These are phyloP conservation scores for Pichia nanzhaoensis DNA, from an alignment of 805 yeast species.

Conservation along the genomic window DNA sequence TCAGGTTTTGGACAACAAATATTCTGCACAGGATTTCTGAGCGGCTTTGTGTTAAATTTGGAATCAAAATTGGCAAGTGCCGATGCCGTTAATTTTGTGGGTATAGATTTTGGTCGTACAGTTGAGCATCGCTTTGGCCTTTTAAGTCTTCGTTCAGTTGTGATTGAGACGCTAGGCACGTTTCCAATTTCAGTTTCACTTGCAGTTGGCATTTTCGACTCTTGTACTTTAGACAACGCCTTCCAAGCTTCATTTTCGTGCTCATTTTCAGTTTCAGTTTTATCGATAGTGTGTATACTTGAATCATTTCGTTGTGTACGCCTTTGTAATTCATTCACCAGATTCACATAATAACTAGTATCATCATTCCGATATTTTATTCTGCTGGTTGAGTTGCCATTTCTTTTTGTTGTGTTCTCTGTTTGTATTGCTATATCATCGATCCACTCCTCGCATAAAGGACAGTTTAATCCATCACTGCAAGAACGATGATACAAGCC, in stretches of 20 bases:
- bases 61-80: constrained; percentile 13
- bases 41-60: not conserved
- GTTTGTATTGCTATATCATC: constrained; percentile 15
- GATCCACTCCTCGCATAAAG: constrained; percentile 31
- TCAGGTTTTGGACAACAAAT: too few species aligned
- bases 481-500: constrained; percentile 29
- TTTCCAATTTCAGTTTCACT: not conserved
- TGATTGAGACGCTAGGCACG: not conserved
- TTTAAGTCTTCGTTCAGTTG: constrained; percentile 3
- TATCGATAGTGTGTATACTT: not conserved
- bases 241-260: not conserved
- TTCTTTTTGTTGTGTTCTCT: constrained; percentile 6
- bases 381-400: constrained; percentile 7
- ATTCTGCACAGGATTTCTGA: not conserved
- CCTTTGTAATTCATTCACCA: constrained; percentile 2
- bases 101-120: not conserved
- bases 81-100: constrained; percentile 8
- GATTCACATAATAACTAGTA: constrained; percentile 6
- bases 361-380: constrained; percentile 4
- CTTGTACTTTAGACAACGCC: not conserved
- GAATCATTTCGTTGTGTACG: not conserved
- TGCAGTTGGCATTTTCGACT: not conserved
- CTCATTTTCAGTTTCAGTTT: not conserved
- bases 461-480: constrained; percentile 27
- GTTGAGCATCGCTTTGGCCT: constrained; percentile 11